Evolutionary conservation across 179 eudicot species (phyloP), one percentile per base, ranked within the genome.

Genomic region (Beta macrorhiza): DNA sequence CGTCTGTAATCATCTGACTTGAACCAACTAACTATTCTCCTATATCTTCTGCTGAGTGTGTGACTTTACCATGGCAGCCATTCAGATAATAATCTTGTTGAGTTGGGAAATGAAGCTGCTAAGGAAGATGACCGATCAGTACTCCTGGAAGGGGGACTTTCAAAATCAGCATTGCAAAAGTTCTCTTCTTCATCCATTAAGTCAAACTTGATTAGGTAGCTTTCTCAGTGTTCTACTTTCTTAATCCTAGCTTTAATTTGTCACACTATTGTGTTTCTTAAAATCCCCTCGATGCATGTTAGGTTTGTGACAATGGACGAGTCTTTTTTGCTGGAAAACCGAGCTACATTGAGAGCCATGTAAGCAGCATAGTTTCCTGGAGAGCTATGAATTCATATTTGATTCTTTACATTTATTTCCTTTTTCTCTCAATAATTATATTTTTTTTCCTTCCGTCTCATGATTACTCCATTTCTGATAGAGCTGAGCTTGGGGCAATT

Each of bases 281-380:
- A 20, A 13, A 59, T 55, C 42, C 32, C 76, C 81, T 71, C 44
- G 37, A 57, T 73, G 61, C 65, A 72, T 58, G 44, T 55, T 79
- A 96, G 99, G 93, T 92, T 94, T 89, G 83, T 94, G 81, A 82
- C 91, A 69, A 88, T 96, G 98, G 99, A 96, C 25, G 99, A 92
- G 78, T 57, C 93, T 15, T 96, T 94, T 88, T 87, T 94, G 89
- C 90, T 94, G 68, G 97, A 96, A 74, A 94, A 94, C 79, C 93
- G 98, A 82, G 81, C 83, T 82, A 84, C 91, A 62, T 88, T 96
- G 84, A 90, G 98, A 89, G 97, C 98, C 81, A 94, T 96, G 99
- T 94, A 84, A 87, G 95, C 84, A 79, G 13, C 67, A 55, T 77
- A 29, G 67, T 83, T 37, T 57, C 44, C 16, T 19, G 16, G 49